Evolutionary conservation across 2,329 filamentous ascomycete genomes (phyloP).

Genomic region (Fusarium chlamydosporum): DNA sequence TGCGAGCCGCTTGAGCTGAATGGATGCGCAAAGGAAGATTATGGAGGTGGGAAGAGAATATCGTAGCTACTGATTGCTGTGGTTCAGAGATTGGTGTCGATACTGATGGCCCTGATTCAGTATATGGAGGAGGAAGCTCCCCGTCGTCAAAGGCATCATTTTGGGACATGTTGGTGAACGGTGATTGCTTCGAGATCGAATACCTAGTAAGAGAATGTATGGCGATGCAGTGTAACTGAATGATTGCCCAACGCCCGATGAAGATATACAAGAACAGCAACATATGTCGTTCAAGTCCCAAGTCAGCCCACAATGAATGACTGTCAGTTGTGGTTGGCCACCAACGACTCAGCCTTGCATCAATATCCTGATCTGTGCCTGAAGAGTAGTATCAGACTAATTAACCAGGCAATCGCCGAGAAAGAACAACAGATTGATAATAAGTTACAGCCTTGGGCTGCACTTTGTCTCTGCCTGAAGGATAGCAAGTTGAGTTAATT

Average conservation of each 20-base stretch:
- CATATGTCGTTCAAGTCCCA: neutral
- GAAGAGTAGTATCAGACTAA: constrained; percentile 6
- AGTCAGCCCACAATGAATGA: constrained; percentile 29
- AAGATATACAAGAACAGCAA: constrained; percentile 11
- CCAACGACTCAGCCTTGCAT: constrained; percentile 36
- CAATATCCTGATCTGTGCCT: neutral
- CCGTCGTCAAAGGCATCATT: constrained; percentile 29
- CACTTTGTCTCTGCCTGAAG: constrained; percentile 22
- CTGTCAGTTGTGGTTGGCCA: constrained; percentile 2
- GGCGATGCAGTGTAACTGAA: neutral
- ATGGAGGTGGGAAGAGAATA: constrained; percentile 56
- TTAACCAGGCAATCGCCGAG: constrained; percentile 23
- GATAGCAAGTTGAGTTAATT: constrained; percentile 1
- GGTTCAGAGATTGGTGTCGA: constrained; percentile 8
- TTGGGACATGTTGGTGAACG: constrained; percentile 34
- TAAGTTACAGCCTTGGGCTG: constrained; percentile 25
- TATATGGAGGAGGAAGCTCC: constrained; percentile 49
- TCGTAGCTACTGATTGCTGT: constrained; percentile 42
- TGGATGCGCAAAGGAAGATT: constrained; percentile 58
- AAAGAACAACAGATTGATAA: neutral
- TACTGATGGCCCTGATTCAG: constrained; percentile 35
- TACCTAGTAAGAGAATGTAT: neutral
- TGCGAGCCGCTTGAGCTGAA: constrained; percentile 52
- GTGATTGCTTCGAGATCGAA: constrained; percentile 12
- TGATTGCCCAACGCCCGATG: constrained; percentile 25